These are phyloP conservation scores for Cucumis melo DNA, from an alignment of 306 rosid species.

Conservation along the genomic window DNA sequence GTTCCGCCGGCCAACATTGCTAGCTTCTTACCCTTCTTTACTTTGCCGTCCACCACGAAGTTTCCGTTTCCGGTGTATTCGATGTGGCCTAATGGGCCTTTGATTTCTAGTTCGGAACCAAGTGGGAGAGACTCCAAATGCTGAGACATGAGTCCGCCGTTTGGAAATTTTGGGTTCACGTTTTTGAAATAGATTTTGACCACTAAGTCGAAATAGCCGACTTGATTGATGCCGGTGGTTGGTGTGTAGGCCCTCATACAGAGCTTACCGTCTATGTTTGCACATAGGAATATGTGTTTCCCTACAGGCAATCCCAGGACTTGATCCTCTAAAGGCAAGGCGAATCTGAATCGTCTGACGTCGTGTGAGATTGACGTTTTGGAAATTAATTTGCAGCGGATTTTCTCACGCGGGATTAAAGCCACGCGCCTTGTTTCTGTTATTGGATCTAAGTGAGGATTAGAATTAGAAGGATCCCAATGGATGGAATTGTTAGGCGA, in stretches of 20 bases:
- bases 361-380: constrained; percentile 52
- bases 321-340: constrained; percentile 41
- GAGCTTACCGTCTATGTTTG: constrained; percentile 35
- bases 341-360: constrained; percentile 47
- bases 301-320: constrained; percentile 60
- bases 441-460: constrained; percentile 27
- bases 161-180: constrained; percentile 52
- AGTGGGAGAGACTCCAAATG: constrained; percentile 39
- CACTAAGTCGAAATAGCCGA: constrained; percentile 56
- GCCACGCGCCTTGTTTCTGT: constrained; percentile 31
- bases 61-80: constrained; percentile 56
- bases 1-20: constrained; percentile 89
- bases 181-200: constrained; percentile 56
- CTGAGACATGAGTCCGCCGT: constrained; percentile 67
- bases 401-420: constrained; percentile 46
- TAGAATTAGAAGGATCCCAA: background rate
- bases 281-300: constrained; percentile 57
- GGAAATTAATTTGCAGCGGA: constrained; percentile 41
- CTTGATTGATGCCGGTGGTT: constrained; percentile 29
- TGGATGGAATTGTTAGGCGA: constrained; percentile 48
- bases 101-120: constrained; percentile 38
- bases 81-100: constrained; percentile 78
- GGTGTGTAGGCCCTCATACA: constrained; percentile 93
- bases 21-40: constrained; percentile 34
- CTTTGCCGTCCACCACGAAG: constrained; percentile 39